Evolutionary conservation across 2,329 filamentous ascomycete genomes (phyloP).

Genomic region (Pseudophaeomoniella oleicola): DNA sequence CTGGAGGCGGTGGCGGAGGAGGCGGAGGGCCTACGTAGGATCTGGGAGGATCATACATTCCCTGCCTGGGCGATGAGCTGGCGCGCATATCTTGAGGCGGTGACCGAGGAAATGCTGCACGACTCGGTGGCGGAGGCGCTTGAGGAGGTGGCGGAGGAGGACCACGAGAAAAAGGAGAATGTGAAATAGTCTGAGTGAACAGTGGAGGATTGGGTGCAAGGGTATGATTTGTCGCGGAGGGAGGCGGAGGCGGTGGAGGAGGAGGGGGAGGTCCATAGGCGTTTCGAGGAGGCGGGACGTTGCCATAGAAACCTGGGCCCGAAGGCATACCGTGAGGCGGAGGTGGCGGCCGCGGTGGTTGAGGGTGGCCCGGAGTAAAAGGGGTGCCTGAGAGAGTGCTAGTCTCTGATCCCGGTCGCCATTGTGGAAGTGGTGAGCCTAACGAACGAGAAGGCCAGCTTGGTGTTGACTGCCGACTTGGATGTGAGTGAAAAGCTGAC

Average conservation of each 20-base stretch:
- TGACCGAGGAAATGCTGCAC: constrained; percentile 9
- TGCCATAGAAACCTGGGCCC: constrained; percentile 16
- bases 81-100: background rate
- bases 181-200: background rate
- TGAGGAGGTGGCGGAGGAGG: constrained; percentile 13
- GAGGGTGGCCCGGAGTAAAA: constrained; percentile 29
- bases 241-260: constrained; percentile 16
- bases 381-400: constrained; percentile 25
- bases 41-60: no score
- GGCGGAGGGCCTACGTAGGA: constrained; percentile 4
- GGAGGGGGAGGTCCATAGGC: constrained; percentile 22
- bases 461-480: constrained; percentile 9
- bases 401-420: constrained; percentile 8
- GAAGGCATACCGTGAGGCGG: constrained; percentile 17
- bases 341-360: constrained; percentile 12
- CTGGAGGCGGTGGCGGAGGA: constrained; percentile 5
- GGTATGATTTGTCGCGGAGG: constrained; percentile 23
- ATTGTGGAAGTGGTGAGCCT: constrained; percentile 9
- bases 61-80: background rate
- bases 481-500: constrained; percentile 3
- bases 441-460: constrained; percentile 16
- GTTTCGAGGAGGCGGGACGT: constrained; percentile 20
- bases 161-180: background rate
- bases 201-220: constrained; percentile 16
- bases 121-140: constrained; percentile 17